phyloP scores from a whole-genome alignment of 2,329 filamentous ascomycete genomes.

The Diaporthe citri region DNA sequence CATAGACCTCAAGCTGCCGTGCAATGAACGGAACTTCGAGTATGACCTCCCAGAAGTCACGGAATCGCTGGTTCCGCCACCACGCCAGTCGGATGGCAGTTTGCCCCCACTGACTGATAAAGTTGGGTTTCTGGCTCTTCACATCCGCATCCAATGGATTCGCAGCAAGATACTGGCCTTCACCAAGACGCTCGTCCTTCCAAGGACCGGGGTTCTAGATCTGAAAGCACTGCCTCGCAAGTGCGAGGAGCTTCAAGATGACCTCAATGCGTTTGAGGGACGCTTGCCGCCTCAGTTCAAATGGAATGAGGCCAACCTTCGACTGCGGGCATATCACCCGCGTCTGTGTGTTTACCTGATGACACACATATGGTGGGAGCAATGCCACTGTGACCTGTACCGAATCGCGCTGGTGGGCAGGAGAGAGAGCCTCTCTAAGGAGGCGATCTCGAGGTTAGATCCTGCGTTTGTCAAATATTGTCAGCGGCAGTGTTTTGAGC shows the following conservation, averaged over 20 bases:
- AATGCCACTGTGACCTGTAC: slow-evolving; percentile 70
- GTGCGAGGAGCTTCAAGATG: slow-evolving; percentile 60
- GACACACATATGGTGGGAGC: slow-evolving; percentile 72
- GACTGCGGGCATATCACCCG: slow-evolving; percentile 68
- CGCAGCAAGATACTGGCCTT: slow-evolving; percentile 67
- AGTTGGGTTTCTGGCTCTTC: slow-evolving; percentile 67
- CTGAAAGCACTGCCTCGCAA: slow-evolving; percentile 60
- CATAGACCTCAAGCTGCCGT: slow-evolving; percentile 61
- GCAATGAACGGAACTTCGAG: slow-evolving; percentile 66
- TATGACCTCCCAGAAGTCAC: slow-evolving; percentile 69
- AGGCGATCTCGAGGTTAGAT: slow-evolving; percentile 60
- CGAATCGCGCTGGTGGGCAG: slow-evolving; percentile 65
- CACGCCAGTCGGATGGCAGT: slow-evolving; percentile 56
- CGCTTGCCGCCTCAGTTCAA: slow-evolving; percentile 68
- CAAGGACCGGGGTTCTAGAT: slow-evolving; percentile 54
- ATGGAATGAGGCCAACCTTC: slow-evolving; percentile 68
- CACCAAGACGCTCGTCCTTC: slow-evolving; percentile 58
- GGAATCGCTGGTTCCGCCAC: slow-evolving; percentile 61
- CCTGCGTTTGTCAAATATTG: slow-evolving; percentile 62
- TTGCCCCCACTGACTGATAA: slow-evolving; percentile 63
- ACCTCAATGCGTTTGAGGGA: slow-evolving; percentile 64
- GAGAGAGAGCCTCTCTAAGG: slow-evolving; percentile 62
- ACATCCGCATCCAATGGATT: slow-evolving; percentile 68
- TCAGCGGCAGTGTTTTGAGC: slow-evolving; percentile 64
- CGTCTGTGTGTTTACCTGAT: slow-evolving; percentile 70